These are phyloP conservation scores for Athelia psychrophila DNA, from an alignment of 1,284 basidiomycete species.

Conservation along the genomic window DNA sequence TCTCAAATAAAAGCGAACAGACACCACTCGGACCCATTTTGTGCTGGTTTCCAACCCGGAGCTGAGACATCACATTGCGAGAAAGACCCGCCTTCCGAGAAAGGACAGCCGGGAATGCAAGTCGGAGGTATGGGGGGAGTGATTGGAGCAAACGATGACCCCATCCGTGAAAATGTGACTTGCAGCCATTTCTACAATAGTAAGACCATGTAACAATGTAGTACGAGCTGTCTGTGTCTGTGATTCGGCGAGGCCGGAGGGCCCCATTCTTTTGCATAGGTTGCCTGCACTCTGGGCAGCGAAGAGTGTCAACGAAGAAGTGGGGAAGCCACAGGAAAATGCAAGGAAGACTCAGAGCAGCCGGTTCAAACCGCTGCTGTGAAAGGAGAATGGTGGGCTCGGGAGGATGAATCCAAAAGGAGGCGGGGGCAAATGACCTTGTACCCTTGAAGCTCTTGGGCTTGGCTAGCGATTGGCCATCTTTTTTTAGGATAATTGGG, in stretches of 20 bases:
- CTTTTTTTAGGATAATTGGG: conserved; percentile 2
- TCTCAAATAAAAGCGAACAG: neutral
- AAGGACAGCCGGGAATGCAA: neutral
- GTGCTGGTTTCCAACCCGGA: neutral
- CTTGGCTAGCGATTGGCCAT: neutral
- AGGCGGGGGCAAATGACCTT: neutral
- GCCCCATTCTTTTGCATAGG: conserved; percentile 9
- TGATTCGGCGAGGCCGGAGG: conserved; percentile 5
- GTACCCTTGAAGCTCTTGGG: neutral
- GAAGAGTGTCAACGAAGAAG: conserved; percentile 5
- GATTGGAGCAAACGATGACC: neutral
- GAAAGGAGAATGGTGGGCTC: conserved; percentile 2
- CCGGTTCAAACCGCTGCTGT: neutral
- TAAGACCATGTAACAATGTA: conserved; percentile 12
- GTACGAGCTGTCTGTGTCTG: conserved; percentile 2
- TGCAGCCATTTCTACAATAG: conserved; percentile 7
- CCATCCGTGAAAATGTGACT: neutral
- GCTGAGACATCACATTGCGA: neutral
- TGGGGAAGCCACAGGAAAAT: conserved; percentile 7
- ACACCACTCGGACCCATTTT: neutral
- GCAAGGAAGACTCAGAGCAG: neutral
- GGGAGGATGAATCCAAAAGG: conserved; percentile 7
- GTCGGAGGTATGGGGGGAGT: neutral
- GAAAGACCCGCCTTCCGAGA: neutral
- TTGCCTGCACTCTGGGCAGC: conserved; percentile 4